phyloP scores from a whole-genome alignment of 1,284 basidiomycete genomes.

The Laetiporus sulphureus region DNA sequence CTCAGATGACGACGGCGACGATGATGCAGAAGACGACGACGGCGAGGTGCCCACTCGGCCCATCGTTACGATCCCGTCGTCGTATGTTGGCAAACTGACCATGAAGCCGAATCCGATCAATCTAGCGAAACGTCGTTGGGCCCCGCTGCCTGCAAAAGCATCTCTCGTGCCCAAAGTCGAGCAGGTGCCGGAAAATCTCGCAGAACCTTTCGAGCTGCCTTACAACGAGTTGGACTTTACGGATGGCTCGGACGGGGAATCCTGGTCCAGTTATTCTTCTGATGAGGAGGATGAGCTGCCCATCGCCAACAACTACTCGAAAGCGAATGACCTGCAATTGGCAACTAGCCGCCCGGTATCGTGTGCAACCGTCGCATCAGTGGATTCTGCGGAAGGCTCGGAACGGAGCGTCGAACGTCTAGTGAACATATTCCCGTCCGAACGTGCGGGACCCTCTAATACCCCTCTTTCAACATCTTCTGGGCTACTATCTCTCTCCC shows the following conservation, averaged over 20 bases:
- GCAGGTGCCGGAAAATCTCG: not conserved
- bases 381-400: slow-evolving; percentile 21
- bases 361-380: too few relatives aligned
- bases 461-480: slow-evolving; percentile 2
- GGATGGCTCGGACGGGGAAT: not conserved
- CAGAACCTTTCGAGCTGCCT: too few relatives aligned
- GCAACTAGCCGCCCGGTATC: too few relatives aligned
- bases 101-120: slow-evolving; percentile 48
- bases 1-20: slow-evolving; percentile 15
- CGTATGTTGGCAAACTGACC: slow-evolving; percentile 22
- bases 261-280: not conserved
- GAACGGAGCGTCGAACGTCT: slow-evolving; percentile 24
- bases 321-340: too few relatives aligned
- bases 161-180: not conserved
- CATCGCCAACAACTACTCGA: too few relatives aligned
- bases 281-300: slow-evolving; percentile 10
- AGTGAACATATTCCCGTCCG: slow-evolving; percentile 12
- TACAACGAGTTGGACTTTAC: too few relatives aligned
- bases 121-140: slow-evolving; percentile 48
- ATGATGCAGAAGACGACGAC: slow-evolving; percentile 21
- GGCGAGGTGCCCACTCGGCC: slow-evolving; percentile 34
- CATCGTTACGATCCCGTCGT: slow-evolving; percentile 11
- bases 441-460: slow-evolving; percentile 12
- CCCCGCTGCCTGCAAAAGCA: slow-evolving; percentile 21
- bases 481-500: slow-evolving; percentile 7